Evolutionary conservation across 345 rosid species (phyloP).

Genomic region (Stellera chamaejasme): DNA sequence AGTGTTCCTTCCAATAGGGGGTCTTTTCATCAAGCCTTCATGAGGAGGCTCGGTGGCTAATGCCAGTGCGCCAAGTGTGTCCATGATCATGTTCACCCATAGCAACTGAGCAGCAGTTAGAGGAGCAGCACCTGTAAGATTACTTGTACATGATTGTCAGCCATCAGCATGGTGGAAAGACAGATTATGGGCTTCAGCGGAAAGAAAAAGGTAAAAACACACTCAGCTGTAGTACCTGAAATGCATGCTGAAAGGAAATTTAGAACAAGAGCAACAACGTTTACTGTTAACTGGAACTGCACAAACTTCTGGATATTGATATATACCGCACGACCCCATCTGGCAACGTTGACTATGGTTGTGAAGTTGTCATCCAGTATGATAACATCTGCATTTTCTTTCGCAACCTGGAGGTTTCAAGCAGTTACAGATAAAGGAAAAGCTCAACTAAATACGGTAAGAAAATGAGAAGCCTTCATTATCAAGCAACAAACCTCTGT

Average conservation of each 20-base stretch:
- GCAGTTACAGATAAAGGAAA: background rate
- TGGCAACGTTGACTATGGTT: slow-evolving; percentile 64
- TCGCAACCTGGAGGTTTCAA: slow-evolving; percentile 46
- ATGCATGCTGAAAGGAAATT: slow-evolving; percentile 71
- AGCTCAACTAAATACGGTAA: background rate
- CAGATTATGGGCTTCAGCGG: background rate
- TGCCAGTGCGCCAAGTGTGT: slow-evolving; percentile 82
- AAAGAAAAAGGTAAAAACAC: background rate
- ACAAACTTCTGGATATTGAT: slow-evolving; percentile 81
- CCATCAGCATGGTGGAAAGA: background rate
- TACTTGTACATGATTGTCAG: background rate
- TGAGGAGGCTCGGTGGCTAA: slow-evolving; percentile 78
- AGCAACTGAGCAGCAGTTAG: slow-evolving; percentile 78
- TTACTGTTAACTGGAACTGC: slow-evolving; percentile 76
- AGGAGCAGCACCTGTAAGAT: slow-evolving; percentile 57
- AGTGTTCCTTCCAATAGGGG: slow-evolving; percentile 46
- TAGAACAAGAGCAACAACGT: slow-evolving; percentile 60
- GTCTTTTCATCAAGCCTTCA: slow-evolving; percentile 63
- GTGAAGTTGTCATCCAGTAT: slow-evolving; percentile 78
- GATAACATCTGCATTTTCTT: slow-evolving; percentile 78
- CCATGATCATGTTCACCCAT: slow-evolving; percentile 91
- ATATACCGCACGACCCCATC: slow-evolving; percentile 83
- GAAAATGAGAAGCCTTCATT: background rate
- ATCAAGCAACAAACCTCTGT: slow-evolving; percentile 51
- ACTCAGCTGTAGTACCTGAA: slow-evolving; percentile 33